Base-by-base conservation (phyloP, 441 rosid species). In the Metrosideros polymorpha region DNA sequence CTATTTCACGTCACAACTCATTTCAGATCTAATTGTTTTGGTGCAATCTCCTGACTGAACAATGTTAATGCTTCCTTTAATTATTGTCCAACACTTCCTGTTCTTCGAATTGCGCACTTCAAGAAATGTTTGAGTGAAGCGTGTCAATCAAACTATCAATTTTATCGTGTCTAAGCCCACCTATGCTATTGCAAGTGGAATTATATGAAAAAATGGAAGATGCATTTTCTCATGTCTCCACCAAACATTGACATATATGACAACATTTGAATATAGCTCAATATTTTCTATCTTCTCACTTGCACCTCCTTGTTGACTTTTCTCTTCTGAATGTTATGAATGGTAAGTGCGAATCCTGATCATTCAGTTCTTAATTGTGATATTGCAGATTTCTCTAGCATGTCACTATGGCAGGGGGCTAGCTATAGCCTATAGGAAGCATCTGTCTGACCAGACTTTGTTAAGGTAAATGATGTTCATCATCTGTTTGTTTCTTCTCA, bases 381-480 rank as follows among this genome's bases (percentile, higher is more conserved):
- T 84, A 47, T 30, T 89, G 91, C 91, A 93, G 95, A 85, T 50
- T 88, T 84, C 82, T 86, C 90, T 86, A 79, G 51, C 83, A 43
- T 84, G 85, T 88, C 92, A 49, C 75, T 76, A 76, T 86, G 87
- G 49, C 83, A 49, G 30, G 85, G 89, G 85, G 75, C 89, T 56
- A 66, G 59, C 83, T 54, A 66, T 76, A 71, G 52, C 55, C 83
- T 54, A 66, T 76, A 71, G 52, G 54, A 77, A 84, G 79, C 76
- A 82, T 85, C 82, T 88, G 85, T 84, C 83, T 9, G 88, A 77
- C 82, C 92, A 87, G 45, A 85, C 87, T 82, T 84, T 85, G 54
- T 86, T 86, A 85, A 83, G 93, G 96, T 93, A 89, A 76, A 45
- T 89, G 85, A 57, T 79, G 54, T 51, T 17, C 59, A 1, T 53